Evolutionary conservation across 176 grass and related monocot genomes (phyloP), one percentile per base, ranked within the genome.

Genomic region (Oryza glumipatula): DNA sequence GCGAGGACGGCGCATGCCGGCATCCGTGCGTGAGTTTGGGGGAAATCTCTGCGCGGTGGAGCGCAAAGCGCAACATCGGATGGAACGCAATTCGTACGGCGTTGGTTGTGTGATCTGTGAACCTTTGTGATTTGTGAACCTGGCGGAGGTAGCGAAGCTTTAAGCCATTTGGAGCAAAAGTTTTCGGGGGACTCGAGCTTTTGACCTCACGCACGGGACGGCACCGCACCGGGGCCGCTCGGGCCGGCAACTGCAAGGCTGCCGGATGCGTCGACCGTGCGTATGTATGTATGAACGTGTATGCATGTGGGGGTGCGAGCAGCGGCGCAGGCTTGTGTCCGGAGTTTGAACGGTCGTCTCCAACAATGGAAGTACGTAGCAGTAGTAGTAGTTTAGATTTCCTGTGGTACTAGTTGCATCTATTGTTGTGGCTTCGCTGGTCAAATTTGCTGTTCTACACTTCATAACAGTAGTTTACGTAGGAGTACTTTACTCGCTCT

Each of bases 101-200:
- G 41, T 52, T 32, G 6, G 35, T 1, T 10, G 64, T 10, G 64
- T 14, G 54, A 44, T 9, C 9, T 41, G 39, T 13, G 52, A n/a
- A 35, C 58, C 68, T 48, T 39, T 39, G 38, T 14, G 54, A 44
- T 44, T 44, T 44, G 43, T 14, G 54, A 22, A 36, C 58, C 68
- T 49, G 33, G 26, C 22, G 69, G 73, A 4, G n/a, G 4, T 21
- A 0, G 52, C 52, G 9, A 12, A 47, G 60, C 33, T 41, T 74
- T 76, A 46, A 76, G 15, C 88, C 78, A 60, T 73, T 78, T 78
- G 51, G 66, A 73, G 83, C 67, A 21, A 78, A 85, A 77, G 23
- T 67, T 58, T 23, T 84, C 7, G 73, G 78, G 78, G 45, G 19
- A 10, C 67, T 16, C 32, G 13, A 81, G 36, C 43, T 82, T 79